Percentiles rank a stretch among this genome's conserved stretches.
These are phyloP conservation scores for Rhytidiadelphus loreus DNA, from an alignment of 225 moss, liverwort and hornwort genomes.

Conservation along the genomic window DNA sequence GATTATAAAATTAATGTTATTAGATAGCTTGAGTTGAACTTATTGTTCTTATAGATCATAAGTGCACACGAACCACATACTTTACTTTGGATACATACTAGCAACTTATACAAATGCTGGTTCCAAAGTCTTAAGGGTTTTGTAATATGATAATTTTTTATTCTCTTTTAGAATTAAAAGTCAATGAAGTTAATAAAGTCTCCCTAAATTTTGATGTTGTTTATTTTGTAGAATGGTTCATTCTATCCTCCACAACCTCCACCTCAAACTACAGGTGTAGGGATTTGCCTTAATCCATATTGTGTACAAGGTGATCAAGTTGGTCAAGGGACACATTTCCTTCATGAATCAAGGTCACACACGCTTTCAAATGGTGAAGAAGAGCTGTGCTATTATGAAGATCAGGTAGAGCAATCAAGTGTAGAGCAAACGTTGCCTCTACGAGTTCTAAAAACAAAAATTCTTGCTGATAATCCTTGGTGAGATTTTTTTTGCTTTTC, in stretches of 20 bases:
- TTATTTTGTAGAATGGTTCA: background rate
- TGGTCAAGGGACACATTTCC: background rate
- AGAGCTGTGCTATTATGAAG: background rate
- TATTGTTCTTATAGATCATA: background rate
- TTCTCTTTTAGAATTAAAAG: background rate
- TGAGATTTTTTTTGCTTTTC: background rate
- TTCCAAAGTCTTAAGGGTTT: background rate
- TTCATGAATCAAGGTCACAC: background rate
- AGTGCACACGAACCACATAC: background rate
- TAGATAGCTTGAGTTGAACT: background rate
- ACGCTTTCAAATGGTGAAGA: background rate
- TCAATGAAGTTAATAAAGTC: background rate
- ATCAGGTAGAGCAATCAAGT: background rate
- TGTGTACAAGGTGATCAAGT: background rate
- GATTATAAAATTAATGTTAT: background rate
- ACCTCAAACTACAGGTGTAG: background rate
- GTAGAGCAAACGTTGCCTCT: background rate
- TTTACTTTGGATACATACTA: background rate
- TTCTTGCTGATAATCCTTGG: constrained; percentile 13
- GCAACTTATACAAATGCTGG: background rate
- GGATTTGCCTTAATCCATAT: background rate
- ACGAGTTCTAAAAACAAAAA: background rate
- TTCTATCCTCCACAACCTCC: background rate
- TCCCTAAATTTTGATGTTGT: background rate
- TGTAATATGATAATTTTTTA: background rate